Conservation (phyloP, 108 stramenopile genomes). For the Fistulifera solaris region DNA sequence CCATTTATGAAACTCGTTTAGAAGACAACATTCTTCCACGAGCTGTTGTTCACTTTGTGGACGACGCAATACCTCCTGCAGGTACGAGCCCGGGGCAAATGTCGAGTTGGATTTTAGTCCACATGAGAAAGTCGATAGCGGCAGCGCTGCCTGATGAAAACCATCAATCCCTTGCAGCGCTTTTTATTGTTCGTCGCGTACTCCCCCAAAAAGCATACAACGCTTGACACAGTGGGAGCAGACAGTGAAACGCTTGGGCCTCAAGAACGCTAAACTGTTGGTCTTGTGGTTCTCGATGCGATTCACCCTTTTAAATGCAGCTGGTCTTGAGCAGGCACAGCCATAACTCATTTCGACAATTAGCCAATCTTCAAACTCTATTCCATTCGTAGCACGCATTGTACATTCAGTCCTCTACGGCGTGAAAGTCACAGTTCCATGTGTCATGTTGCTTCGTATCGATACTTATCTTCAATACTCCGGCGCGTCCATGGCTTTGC, state of each 20-base stretch:
- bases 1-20: background rate
- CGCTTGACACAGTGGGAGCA: background rate
- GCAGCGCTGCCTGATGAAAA: background rate
- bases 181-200: background rate
- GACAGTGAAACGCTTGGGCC: background rate
- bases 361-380: too few species aligned
- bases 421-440: too few species aligned
- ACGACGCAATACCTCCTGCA: background rate
- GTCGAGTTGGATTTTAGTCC: background rate
- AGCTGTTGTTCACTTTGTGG: background rate
- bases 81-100: background rate
- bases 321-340: background rate
- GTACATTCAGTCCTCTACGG: too few species aligned
- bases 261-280: background rate
- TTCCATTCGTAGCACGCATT: too few species aligned
- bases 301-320: background rate
- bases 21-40: background rate
- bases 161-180: background rate
- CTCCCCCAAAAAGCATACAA: background rate
- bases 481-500: too few species aligned
- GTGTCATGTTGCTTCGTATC: too few species aligned
- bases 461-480: too few species aligned
- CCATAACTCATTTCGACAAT: too few species aligned
- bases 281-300: slow-evolving; percentile 7
- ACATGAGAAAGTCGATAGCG: background rate